Evolutionary conservation across 2,329 filamentous ascomycete species (phyloP).

Genomic region (Ophiostoma quercus): DNA sequence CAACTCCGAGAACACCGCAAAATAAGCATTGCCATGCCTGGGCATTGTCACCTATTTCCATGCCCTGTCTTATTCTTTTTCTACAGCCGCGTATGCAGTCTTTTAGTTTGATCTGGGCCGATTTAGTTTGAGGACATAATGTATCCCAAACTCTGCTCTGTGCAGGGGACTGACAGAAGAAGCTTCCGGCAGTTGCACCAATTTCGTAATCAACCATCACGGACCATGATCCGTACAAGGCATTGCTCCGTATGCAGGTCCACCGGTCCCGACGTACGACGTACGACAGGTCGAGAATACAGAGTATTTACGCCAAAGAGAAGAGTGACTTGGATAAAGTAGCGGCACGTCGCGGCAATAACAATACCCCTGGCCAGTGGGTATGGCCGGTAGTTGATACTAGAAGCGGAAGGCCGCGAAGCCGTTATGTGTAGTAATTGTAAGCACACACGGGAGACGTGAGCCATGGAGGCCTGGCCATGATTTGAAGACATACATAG

Average conservation of each 20-base stretch:
- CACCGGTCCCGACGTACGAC: background rate
- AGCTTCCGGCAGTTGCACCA: background rate
- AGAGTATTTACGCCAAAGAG: background rate
- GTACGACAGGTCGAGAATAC: background rate
- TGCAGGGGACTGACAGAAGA: background rate
- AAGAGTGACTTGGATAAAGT: background rate
- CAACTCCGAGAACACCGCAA: background rate
- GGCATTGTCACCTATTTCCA: background rate
- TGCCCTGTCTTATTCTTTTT: background rate
- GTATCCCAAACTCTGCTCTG: background rate
- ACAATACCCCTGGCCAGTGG: background rate
- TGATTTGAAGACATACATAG: too few relatives aligned
- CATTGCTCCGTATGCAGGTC: conserved; percentile 12
- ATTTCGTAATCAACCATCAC: background rate
- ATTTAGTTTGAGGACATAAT: background rate
- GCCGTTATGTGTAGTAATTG: background rate
- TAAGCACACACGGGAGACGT: background rate
- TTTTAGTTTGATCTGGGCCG: background rate
- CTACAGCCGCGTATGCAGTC: conserved; percentile 1
- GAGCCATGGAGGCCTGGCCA: background rate
- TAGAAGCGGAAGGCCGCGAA: conserved; percentile 11
- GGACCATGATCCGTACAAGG: background rate
- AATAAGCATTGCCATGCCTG: conserved; percentile 8
- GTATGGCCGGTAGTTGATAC: background rate
- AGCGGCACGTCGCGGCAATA: background rate